phyloP scores from a whole-genome alignment of 2,329 filamentous ascomycete genomes.

The Neocatenulostroma microsporum region DNA sequence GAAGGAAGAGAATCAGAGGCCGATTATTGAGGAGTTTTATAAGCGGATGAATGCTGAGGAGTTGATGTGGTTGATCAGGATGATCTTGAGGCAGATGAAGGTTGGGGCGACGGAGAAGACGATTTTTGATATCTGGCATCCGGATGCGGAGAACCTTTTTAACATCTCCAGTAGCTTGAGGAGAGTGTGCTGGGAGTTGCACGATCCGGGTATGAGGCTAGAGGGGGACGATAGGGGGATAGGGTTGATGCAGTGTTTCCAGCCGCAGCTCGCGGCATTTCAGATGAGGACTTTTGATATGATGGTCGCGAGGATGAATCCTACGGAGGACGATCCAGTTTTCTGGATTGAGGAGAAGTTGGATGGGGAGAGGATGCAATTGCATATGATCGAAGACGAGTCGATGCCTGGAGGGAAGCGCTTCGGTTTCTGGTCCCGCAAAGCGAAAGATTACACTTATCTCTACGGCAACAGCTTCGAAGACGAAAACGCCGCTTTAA shows the following conservation, averaged over 20 bases:
- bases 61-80: slow-evolving; percentile 87
- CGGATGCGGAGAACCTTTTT: slow-evolving; percentile 54
- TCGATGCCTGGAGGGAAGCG: slow-evolving; percentile 58
- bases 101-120: slow-evolving; percentile 78
- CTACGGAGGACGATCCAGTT: slow-evolving; percentile 60
- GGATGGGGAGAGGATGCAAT: slow-evolving; percentile 92
- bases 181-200: slow-evolving; percentile 89
- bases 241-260: slow-evolving; percentile 85
- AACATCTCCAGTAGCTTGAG: slow-evolving; percentile 85
- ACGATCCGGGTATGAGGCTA: slow-evolving; percentile 63
- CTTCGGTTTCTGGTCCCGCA: slow-evolving; percentile 90
- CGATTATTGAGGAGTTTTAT: slow-evolving; percentile 78
- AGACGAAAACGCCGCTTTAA: slow-evolving; percentile 69
- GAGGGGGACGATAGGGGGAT: slow-evolving; percentile 69
- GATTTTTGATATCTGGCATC: slow-evolving; percentile 60
- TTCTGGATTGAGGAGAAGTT: slow-evolving; percentile 99
- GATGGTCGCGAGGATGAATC: slow-evolving; percentile 62
- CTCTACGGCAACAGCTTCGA: slow-evolving; percentile 74
- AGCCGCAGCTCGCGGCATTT: slow-evolving; percentile 89
- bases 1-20: slow-evolving; percentile 75
- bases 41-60: slow-evolving; percentile 87
- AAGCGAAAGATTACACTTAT: slow-evolving; percentile 93
- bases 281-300: slow-evolving; percentile 75
- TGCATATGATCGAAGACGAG: slow-evolving; percentile 77
- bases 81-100: slow-evolving; percentile 76